These are phyloP conservation scores for Aspergillus coremiiformis DNA, from an alignment of 495 filamentous ascomycete genomes.

Conservation along the genomic window DNA sequence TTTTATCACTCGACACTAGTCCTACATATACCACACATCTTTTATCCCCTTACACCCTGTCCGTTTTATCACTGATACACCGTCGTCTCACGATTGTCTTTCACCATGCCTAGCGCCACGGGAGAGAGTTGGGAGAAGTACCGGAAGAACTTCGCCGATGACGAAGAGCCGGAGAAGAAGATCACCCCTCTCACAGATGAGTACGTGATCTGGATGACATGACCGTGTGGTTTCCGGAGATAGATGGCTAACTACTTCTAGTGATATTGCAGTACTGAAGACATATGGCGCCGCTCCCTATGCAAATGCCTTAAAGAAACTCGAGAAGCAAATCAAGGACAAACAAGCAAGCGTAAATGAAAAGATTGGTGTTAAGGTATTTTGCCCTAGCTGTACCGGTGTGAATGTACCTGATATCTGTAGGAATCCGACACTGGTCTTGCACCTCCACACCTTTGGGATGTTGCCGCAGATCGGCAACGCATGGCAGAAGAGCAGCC, in stretches of 20 bases:
- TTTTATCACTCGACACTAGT: neutral
- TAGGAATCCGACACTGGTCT: conserved; percentile 98
- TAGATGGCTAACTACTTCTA: conserved; percentile 33
- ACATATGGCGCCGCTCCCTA: conserved; percentile 98
- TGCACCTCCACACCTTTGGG: conserved; percentile 97
- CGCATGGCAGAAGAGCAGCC: conserved; percentile 98
- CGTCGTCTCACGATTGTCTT: conserved; percentile 22
- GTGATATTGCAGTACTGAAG: conserved; percentile 98
- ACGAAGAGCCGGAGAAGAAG: conserved; percentile 98
- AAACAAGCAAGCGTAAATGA: conserved; percentile 94
- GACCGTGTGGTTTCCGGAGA: conserved; percentile 1
- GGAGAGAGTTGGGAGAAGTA: conserved; percentile 98
- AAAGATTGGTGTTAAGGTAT: conserved; percentile 81
- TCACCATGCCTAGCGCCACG: conserved; percentile 81
- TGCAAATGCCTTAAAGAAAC: conserved; percentile 81
- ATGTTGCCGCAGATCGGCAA: conserved; percentile 94
- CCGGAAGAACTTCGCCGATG: conserved; percentile 89
- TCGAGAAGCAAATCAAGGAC: conserved; percentile 98
- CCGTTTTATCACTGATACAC: neutral
- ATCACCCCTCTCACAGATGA: conserved; percentile 93
- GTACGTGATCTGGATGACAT: conserved; percentile 45
- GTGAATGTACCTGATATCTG: conserved; percentile 21
- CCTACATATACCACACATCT: neutral
- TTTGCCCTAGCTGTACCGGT: neutral
- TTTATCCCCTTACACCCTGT: neutral